Evolutionary conservation across 139 green algal species (phyloP).

Genomic region (Chlorella sp.): DNA sequence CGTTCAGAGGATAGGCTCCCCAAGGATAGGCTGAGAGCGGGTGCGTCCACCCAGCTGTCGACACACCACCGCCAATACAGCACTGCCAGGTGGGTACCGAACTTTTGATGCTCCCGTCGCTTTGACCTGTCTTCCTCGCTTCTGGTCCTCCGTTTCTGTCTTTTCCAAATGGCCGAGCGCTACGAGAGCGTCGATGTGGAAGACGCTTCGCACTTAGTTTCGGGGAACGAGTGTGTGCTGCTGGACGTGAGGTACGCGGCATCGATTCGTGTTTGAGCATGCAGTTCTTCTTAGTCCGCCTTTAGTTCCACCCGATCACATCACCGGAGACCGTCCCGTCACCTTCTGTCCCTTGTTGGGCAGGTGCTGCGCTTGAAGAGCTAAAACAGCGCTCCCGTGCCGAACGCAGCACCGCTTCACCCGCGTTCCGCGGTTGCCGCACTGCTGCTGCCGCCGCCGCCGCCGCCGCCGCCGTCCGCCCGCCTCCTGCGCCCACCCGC

Average conservation of each 20-base stretch:
- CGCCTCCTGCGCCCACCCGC: background rate
- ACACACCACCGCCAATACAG: too few species aligned
- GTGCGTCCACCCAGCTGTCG: too few species aligned
- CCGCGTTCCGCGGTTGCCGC: too few species aligned
- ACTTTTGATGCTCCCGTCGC: background rate
- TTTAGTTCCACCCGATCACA: background rate
- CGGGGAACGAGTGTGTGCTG: background rate
- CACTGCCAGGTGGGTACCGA: too few species aligned
- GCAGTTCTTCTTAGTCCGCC: background rate
- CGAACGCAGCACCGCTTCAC: too few species aligned
- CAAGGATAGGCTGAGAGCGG: too few species aligned
- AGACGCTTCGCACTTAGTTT: background rate
- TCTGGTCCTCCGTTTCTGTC: background rate
- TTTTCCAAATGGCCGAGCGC: background rate
- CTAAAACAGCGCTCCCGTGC: too few species aligned
- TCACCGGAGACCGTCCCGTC: background rate
- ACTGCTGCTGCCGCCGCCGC: too few species aligned
- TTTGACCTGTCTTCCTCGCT: background rate
- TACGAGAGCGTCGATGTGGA: constrained; percentile 19
- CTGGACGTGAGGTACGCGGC: background rate
- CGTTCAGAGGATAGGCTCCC: too few species aligned
- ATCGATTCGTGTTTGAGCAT: background rate
- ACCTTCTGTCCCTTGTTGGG: too few species aligned
- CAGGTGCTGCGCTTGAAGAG: too few species aligned
- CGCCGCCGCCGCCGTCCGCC: background rate